A percentile compares a stretch with the other conserved stretches of the same genome.
Evolutionary conservation across 2,329 filamentous ascomycete genomes (phyloP).

Genomic region (Arachnopeziza araneosa): DNA sequence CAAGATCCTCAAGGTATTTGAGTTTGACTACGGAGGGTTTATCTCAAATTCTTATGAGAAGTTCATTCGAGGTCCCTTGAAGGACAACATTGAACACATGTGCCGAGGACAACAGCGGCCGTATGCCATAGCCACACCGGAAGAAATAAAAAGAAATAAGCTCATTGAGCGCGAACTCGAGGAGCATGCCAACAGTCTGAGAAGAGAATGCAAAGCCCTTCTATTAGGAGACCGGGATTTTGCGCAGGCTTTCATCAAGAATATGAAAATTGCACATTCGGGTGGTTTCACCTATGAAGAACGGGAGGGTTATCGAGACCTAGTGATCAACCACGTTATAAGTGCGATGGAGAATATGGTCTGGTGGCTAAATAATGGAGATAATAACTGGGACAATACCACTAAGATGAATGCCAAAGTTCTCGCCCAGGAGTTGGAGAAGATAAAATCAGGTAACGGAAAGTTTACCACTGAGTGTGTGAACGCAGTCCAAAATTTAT

Average conservation of each 20-base stretch:
- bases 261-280: neutral
- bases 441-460: neutral
- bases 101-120: no score
- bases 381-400: neutral
- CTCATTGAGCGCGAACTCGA: neutral
- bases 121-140: no score
- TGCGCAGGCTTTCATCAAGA: neutral
- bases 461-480: neutral
- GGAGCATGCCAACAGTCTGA: neutral
- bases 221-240: neutral
- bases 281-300: neutral
- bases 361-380: neutral
- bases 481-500: neutral
- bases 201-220: neutral
- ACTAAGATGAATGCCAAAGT: neutral
- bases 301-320: neutral
- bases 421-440: neutral
- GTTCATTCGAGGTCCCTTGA: neutral
- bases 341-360: neutral
- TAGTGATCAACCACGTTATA: neutral
- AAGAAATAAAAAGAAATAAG: neutral
- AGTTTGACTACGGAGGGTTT: slow-evolving; percentile 8
- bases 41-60: slow-evolving; percentile 6
- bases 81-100: neutral
- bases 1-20: slow-evolving; percentile 6